These are phyloP conservation scores for Sclerotinia minor DNA, from an alignment of 2,329 filamentous ascomycete genomes.

Conservation along the genomic window DNA sequence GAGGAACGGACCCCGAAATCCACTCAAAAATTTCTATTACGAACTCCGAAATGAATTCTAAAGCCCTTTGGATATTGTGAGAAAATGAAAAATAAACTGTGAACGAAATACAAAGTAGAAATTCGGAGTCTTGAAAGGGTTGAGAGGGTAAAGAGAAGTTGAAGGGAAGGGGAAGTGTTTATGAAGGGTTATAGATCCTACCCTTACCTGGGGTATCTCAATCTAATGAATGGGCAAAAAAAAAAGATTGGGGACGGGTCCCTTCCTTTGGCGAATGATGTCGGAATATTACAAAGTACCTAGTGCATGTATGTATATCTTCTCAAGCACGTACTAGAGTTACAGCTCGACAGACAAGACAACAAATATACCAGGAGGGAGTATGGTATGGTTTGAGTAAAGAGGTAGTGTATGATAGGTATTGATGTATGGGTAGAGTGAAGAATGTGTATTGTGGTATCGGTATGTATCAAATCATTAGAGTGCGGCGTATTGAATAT, in stretches of 20 bases:
- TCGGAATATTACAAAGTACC: not conserved
- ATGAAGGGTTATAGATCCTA: slow-evolving; percentile 17
- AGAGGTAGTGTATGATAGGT: not conserved
- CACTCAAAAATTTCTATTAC: not conserved
- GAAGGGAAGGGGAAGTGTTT: not conserved
- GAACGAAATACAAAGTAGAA: slow-evolving; percentile 2
- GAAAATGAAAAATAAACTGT: not conserved
- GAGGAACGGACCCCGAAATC: not conserved
- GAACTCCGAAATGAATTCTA: slow-evolving; percentile 1
- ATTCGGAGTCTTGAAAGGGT: not conserved
- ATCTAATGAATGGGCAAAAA: slow-evolving; percentile 2
- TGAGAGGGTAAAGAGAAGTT: slow-evolving; percentile 5
- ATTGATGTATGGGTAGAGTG: not conserved
- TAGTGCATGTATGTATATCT: not conserved
- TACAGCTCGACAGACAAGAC: not conserved
- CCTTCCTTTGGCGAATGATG: slow-evolving; percentile 8
- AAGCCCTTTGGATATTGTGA: not conserved
- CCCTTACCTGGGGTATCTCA: slow-evolving; percentile 17
- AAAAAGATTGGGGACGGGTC: not conserved
- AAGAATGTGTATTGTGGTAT: not conserved
- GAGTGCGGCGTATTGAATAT: not conserved
- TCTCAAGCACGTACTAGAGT: not conserved
- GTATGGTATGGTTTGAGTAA: not conserved
- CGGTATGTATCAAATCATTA: not conserved
- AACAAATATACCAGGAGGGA: not conserved